Conservation (phyloP, 768 basidiomycete species). For the Lyophyllum atratum region DNA sequence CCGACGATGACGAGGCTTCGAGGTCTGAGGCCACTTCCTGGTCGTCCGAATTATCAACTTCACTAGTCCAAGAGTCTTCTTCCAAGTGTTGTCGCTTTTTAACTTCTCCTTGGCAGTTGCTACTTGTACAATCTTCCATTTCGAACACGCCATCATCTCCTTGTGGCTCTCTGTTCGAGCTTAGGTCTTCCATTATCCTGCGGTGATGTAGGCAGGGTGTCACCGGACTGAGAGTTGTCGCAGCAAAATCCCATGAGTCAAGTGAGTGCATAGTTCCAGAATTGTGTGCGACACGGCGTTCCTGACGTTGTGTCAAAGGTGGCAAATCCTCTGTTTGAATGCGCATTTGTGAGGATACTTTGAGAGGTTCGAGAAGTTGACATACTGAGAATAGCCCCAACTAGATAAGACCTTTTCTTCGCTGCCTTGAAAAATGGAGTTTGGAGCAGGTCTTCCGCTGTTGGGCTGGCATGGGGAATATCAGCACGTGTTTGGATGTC, state of each 20-base stretch:
- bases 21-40: constrained; percentile 10
- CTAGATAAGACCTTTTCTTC: constrained; percentile 79
- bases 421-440: constrained; percentile 78
- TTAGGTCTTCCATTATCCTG: constrained; percentile 23
- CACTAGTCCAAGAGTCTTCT: constrained; percentile 21
- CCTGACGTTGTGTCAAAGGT: constrained; percentile 72
- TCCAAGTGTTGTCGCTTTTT: constrained; percentile 13
- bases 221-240: constrained; percentile 47
- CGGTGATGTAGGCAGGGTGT: constrained; percentile 29
- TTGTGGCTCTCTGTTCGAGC: constrained; percentile 20
- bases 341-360: not conserved
- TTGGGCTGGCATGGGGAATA: constrained; percentile 51
- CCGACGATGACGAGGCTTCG: constrained; percentile 17
- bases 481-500: not conserved
- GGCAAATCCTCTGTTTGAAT: constrained; percentile 58
- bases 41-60: constrained; percentile 8
- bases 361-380: constrained; percentile 6
- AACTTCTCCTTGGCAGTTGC: constrained; percentile 2
- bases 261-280: constrained; percentile 46
- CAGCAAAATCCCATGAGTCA: constrained; percentile 82
- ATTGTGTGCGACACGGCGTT: constrained; percentile 52
- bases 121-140: constrained; percentile 33
- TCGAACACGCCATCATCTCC: constrained; percentile 34
- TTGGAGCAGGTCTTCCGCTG: constrained; percentile 74
- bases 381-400: constrained; percentile 71